Evolutionary conservation across 1,139 yeast species (phyloP).

Genomic region (Candida pseudocylindracea): DNA sequence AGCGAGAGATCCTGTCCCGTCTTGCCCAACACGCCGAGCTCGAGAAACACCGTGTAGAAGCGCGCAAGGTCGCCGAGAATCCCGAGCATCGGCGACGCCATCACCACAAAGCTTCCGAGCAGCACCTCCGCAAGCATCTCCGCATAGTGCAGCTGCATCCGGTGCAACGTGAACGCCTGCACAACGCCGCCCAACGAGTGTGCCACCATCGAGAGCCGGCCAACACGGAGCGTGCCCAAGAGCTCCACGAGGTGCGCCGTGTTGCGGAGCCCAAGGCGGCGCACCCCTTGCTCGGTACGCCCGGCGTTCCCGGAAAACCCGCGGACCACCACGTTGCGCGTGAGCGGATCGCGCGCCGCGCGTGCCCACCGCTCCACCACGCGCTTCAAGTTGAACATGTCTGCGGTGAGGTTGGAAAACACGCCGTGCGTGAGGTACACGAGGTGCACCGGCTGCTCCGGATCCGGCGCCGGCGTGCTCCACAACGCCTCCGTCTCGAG

Average conservation of each 20-base stretch:
- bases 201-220: conserved; percentile 63
- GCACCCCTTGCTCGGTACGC: conserved; percentile 77
- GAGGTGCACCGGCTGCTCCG: conserved; percentile 35
- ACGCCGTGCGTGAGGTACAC: conserved; percentile 79
- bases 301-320: conserved; percentile 76
- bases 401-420: conserved; percentile 78
- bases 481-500: conserved; percentile 54
- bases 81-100: conserved; percentile 83
- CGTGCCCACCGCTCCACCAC: conserved; percentile 28
- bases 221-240: conserved; percentile 13
- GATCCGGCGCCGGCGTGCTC: conserved; percentile 29
- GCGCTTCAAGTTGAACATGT: conserved; percentile 72
- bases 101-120: conserved; percentile 65
- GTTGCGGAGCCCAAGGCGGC: conserved; percentile 61
- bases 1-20: conserved; percentile 87
- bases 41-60: conserved; percentile 63
- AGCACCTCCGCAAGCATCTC: conserved; percentile 39
- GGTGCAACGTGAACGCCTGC: conserved; percentile 82
- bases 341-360: conserved; percentile 1
- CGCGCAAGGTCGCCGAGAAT: conserved; percentile 71
- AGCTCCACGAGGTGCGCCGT: conserved; percentile 57
- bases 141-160: conserved; percentile 48
- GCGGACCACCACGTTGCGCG: conserved; percentile 38
- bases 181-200: conserved; percentile 87
- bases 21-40: conserved; percentile 78